Conservation (phyloP, 345 rosid genomes). For the Dimocarpus longan region DNA sequence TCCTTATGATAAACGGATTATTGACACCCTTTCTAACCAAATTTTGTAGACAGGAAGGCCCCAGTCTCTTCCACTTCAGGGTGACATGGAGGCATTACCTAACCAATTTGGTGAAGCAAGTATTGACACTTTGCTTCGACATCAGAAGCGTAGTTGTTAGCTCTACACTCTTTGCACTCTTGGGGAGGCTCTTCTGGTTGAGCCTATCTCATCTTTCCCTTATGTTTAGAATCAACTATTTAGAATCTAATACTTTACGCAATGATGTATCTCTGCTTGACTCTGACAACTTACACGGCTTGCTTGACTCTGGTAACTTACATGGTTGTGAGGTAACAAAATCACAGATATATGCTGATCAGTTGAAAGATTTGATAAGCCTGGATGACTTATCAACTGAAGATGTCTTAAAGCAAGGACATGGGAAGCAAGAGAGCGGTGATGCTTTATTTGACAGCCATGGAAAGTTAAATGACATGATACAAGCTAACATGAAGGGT, state of each 20-base stretch:
- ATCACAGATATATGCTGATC: constrained; percentile 23
- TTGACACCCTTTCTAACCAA: constrained; percentile 35
- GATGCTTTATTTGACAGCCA: not conserved
- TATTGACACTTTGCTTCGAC: constrained; percentile 58
- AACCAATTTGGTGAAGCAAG: constrained; percentile 61
- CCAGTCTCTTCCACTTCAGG: constrained; percentile 40
- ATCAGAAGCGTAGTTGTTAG: constrained; percentile 60
- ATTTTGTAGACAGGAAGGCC: constrained; percentile 67
- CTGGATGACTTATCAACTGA: constrained; percentile 22
- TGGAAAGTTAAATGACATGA: constrained; percentile 36
- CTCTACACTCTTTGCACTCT: constrained; percentile 31
- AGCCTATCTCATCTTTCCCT: constrained; percentile 57
- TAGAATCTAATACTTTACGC: constrained; percentile 26
- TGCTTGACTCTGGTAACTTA: constrained; percentile 39
- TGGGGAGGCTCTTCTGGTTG: constrained; percentile 46
- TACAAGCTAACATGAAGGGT: constrained; percentile 35
- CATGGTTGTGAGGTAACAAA: constrained; percentile 21
- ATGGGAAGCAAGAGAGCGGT: not conserved
- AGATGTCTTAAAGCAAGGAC: constrained; percentile 14
- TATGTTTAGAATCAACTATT: constrained; percentile 43
- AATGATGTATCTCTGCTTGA: constrained; percentile 41
- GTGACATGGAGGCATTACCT: constrained; percentile 71
- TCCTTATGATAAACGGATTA: constrained; percentile 5
- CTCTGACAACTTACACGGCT: constrained; percentile 28
- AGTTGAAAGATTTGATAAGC: constrained; percentile 41